These are phyloP conservation scores for Botrytis hyacinthi DNA, from an alignment of 2,329 filamentous ascomycete species.

Conservation along the genomic window DNA sequence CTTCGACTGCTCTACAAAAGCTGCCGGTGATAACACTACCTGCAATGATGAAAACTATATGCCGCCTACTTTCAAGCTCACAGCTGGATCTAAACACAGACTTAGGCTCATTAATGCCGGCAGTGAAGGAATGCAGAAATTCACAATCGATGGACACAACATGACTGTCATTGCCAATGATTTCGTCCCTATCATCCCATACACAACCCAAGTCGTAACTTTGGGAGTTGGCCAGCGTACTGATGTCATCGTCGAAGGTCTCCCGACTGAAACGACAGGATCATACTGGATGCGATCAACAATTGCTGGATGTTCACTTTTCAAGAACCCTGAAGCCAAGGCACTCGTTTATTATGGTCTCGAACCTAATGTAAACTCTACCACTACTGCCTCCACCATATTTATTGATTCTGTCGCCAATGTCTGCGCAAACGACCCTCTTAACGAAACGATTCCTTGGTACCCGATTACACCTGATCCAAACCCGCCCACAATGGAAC, in stretches of 20 bases:
- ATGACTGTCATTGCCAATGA: slow-evolving; percentile 65
- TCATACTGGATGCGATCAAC: slow-evolving; percentile 57
- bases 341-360: slow-evolving; percentile 64
- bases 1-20: slow-evolving; percentile 27
- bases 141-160: slow-evolving; percentile 49
- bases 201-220: slow-evolving; percentile 47
- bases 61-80: slow-evolving; percentile 40
- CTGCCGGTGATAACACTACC: slow-evolving; percentile 7
- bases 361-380: slow-evolving; percentile 15
- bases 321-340: slow-evolving; percentile 49
- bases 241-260: slow-evolving; percentile 45
- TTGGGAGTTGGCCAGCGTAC: slow-evolving; percentile 45
- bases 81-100: slow-evolving; percentile 44
- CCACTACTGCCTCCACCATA: slow-evolving; percentile 26
- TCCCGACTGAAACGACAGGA: slow-evolving; percentile 39
- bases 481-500: slow-evolving; percentile 26
- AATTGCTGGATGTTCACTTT: slow-evolving; percentile 44
- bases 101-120: slow-evolving; percentile 49
- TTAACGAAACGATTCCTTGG: slow-evolving; percentile 28
- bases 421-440: slow-evolving; percentile 28
- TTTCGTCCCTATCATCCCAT: slow-evolving; percentile 58
- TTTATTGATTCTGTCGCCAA: slow-evolving; percentile 21
- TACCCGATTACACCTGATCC: slow-evolving; percentile 29
- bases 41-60: slow-evolving; percentile 26
- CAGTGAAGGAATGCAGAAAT: slow-evolving; percentile 46